Evolutionary conservation across 257 asterid genomes (phyloP).

Genomic region (Ilex asprella): DNA sequence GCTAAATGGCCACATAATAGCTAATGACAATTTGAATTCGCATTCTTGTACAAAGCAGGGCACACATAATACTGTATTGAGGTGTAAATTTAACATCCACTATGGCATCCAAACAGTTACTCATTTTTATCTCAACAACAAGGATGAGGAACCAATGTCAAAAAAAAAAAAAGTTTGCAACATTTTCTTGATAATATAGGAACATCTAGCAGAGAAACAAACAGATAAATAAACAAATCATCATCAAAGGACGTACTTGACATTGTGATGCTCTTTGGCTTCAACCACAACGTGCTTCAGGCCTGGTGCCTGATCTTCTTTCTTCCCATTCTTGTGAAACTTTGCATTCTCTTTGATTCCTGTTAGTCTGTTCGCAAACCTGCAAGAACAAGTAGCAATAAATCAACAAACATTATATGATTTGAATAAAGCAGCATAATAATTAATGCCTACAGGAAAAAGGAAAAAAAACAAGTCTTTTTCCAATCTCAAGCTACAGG

Average conservation of each 20-base stretch:
- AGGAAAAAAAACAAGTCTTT: background rate
- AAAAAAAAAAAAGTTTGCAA: too few species aligned
- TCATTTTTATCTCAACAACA: too few species aligned
- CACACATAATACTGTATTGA: too few species aligned
- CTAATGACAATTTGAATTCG: too few species aligned
- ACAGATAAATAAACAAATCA: background rate
- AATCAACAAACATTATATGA: background rate
- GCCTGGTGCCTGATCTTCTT: conserved; percentile 46
- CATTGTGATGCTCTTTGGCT: conserved; percentile 55
- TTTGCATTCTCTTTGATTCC: conserved; percentile 85
- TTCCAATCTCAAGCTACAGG: too few species aligned
- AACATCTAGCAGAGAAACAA: background rate
- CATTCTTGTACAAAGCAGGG: too few species aligned
- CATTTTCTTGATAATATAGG: too few species aligned
- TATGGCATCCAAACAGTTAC: too few species aligned
- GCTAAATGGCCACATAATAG: too few species aligned
- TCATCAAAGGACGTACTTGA: conserved; percentile 42
- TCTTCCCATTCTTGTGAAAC: conserved; percentile 49
- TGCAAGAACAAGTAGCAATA: conserved; percentile 20
- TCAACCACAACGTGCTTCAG: conserved; percentile 63
- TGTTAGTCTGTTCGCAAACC: conserved; percentile 78
- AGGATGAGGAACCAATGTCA: too few species aligned
- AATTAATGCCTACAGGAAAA: background rate
- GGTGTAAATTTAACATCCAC: too few species aligned
- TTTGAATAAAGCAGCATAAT: background rate